These are phyloP conservation scores for Pichia sporocuriosa DNA, from an alignment of 805 yeast genomes.

Conservation along the genomic window DNA sequence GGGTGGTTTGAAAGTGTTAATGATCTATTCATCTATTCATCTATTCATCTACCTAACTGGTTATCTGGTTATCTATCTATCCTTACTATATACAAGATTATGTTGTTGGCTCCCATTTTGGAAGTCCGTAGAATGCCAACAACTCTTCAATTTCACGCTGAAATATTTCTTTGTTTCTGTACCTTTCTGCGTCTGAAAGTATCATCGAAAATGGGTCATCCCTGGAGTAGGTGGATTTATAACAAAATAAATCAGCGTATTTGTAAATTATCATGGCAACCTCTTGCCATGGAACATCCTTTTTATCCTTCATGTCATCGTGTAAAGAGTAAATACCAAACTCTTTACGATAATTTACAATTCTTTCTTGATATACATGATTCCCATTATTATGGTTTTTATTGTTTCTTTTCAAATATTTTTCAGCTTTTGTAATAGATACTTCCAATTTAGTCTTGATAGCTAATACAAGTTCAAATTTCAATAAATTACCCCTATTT, in stretches of 20 bases:
- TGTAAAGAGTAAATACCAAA: conserved; percentile 19
- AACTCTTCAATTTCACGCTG: neutral
- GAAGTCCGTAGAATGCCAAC: conserved; percentile 11
- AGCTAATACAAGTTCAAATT: conserved; percentile 14
- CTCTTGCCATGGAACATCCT: conserved; percentile 14
- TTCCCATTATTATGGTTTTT: too few species aligned
- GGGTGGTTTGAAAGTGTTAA: too few species aligned
- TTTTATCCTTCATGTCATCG: conserved; percentile 5
- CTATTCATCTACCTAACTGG: too few species aligned
- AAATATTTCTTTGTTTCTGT: conserved; percentile 3
- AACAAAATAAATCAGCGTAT: conserved; percentile 21
- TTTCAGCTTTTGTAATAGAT: conserved; percentile 20
- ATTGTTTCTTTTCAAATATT: conserved; percentile 12
- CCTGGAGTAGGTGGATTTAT: conserved; percentile 18
- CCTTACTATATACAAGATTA: too few species aligned
- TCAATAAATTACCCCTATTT: conserved; percentile 10
- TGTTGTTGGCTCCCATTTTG: conserved; percentile 2
- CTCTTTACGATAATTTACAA: conserved; percentile 13
- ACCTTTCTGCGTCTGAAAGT: conserved; percentile 1
- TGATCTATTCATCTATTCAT: too few species aligned
- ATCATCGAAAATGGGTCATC: conserved; percentile 3
- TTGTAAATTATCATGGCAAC: conserved; percentile 17
- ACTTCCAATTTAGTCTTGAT: conserved; percentile 18
- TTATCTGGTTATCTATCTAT: too few species aligned
- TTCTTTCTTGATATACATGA: conserved; percentile 5